Percentiles rank a stretch among this genome's conserved stretches.
Conservation (phyloP, 176 grass and related monocot species). For the Canna indica region DNA sequence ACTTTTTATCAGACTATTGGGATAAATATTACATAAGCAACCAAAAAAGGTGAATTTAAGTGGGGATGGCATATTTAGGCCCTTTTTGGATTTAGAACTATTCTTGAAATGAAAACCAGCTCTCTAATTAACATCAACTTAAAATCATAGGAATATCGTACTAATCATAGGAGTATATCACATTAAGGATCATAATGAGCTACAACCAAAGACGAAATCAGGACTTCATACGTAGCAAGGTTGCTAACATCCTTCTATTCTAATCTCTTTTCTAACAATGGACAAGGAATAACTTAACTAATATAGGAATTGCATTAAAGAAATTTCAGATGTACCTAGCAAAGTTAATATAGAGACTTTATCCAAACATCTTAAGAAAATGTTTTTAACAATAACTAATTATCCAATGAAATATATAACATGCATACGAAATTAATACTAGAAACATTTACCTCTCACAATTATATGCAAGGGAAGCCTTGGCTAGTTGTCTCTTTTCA, state of each 20-base stretch:
- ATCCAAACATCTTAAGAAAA: neutral
- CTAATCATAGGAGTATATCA: too few species aligned
- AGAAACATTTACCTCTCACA: slow-evolving; percentile 80
- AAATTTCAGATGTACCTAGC: too few species aligned
- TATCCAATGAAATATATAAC: neutral
- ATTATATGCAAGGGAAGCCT: slow-evolving; percentile 94
- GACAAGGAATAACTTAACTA: neutral
- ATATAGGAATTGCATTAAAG: too few species aligned
- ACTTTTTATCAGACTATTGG: too few species aligned
- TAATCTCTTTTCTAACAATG: neutral
- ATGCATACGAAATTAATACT: neutral
- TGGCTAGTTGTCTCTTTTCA: slow-evolving; percentile 82
- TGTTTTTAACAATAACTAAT: neutral
- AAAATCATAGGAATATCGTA: too few species aligned
- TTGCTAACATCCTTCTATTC: neutral
- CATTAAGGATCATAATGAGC: neutral
- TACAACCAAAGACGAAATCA: neutral
- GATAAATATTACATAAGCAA: too few species aligned
- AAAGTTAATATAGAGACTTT: too few species aligned
- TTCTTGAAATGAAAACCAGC: too few species aligned
- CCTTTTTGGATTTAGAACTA: too few species aligned
- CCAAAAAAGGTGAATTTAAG: neutral
- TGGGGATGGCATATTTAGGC: neutral
- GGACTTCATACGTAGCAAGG: too few species aligned
- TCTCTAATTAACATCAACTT: too few species aligned